Base-by-base conservation (phyloP, 2,329 filamentous ascomycete genomes). In the Fusarium oxysporum region DNA sequence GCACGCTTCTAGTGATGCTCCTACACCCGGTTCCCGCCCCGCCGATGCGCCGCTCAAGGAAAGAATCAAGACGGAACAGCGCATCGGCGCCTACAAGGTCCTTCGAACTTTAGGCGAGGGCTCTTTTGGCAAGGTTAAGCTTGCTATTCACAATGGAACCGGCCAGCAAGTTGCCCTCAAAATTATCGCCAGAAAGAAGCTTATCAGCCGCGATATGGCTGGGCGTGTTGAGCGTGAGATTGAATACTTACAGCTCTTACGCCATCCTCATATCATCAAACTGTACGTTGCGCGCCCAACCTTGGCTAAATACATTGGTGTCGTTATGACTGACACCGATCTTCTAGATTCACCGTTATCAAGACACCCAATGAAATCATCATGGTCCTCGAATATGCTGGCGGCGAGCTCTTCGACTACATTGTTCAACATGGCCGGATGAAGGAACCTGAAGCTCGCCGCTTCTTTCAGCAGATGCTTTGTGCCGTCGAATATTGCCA, bases 401-500 rank as follows among this genome's bases (percentile, higher is more conserved):
- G 96, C 70, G 94, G 94, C 69, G 96, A 99, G 83, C 88, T 99
- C 68, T 99, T 99, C 83, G 96, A 99, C 83, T 98, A 98, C 84
- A 96, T 99, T 71, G 96, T 99, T 65, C 92, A 95, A 80, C 92
- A 98, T 80, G 96, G 96, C 62, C 92, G 93, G 80, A 94, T 98
- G 88, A 91, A 92, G 76, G 96, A 99, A 82, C 89, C 92, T 68
- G 93, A 97, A 81, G 96, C 96, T n/a, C 92, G 96, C 64, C 94
- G 96, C 76, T 98, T 99, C 86, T 99, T 99, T 83, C 96, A 99
- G 83, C 96, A 99, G 83, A 99, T 99, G 84, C 93, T 99, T 60
- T 98, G 96, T 82, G 96, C 96, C 47, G 96, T 99, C 76, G 96
- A 99, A 82, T 99, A 99, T 85, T 99, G 96, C 80, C 96, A 99